Conservation (phyloP, 2,329 filamentous ascomycete species). For the Diaporthe aspalathi region DNA sequence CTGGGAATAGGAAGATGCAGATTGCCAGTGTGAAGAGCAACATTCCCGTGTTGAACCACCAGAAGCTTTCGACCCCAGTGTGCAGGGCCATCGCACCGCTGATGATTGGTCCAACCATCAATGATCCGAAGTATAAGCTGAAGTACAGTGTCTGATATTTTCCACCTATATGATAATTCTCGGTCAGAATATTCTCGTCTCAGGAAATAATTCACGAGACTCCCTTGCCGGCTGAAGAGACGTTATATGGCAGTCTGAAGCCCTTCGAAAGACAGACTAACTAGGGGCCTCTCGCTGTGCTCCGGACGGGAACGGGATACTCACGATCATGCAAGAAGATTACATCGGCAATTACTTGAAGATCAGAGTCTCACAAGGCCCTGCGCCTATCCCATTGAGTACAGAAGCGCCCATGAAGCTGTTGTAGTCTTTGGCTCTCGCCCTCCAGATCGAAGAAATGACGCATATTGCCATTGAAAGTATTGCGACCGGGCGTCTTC, state of each 20-base stretch:
- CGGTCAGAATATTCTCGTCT: not conserved
- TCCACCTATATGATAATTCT: slow-evolving; percentile 49
- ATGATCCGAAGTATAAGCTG: slow-evolving; percentile 69
- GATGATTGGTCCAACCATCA: slow-evolving; percentile 59
- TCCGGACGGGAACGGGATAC: not conserved
- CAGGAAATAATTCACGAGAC: no score
- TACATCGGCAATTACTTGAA: slow-evolving; percentile 72
- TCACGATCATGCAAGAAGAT: slow-evolving; percentile 72
- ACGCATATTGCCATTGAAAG: slow-evolving; percentile 57
- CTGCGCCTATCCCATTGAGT: slow-evolving; percentile 72
- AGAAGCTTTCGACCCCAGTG: slow-evolving; percentile 71
- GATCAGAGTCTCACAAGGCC: slow-evolving; percentile 72
- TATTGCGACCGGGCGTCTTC: slow-evolving; percentile 60
- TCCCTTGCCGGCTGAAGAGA: no score
- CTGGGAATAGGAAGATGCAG: slow-evolving; percentile 70
- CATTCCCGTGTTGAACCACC: slow-evolving; percentile 72
- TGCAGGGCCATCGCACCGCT: slow-evolving; percentile 70
- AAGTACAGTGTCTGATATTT: slow-evolving; percentile 67
- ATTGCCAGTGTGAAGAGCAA: slow-evolving; percentile 61
- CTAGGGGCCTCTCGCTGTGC: no score
- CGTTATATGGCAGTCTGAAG: no score
- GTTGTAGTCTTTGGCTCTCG: slow-evolving; percentile 65
- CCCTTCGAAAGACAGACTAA: no score
- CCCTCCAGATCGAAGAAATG: slow-evolving; percentile 62
- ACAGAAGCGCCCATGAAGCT: slow-evolving; percentile 74